Conservation (phyloP, 2,329 filamentous ascomycete species). For the Gaeumannomyces sp. region DNA sequence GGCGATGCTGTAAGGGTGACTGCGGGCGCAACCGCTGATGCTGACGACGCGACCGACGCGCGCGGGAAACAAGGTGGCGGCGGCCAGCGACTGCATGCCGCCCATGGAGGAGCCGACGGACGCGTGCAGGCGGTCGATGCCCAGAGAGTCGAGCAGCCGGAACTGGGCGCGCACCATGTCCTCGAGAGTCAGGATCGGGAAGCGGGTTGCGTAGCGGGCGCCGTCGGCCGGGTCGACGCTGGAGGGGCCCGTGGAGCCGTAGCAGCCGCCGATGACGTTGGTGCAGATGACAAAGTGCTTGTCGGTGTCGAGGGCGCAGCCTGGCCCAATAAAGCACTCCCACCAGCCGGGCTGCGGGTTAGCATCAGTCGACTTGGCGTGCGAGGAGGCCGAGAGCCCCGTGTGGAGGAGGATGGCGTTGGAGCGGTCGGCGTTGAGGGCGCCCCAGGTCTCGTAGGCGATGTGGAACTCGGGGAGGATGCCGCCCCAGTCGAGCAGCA, state of each 20-base stretch:
- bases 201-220: constrained; percentile 84
- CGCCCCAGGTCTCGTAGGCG: constrained; percentile 90
- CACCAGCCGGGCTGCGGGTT: constrained; percentile 95
- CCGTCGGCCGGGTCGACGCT: constrained; percentile 85
- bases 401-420: constrained; percentile 93
- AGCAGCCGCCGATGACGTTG: constrained; percentile 93
- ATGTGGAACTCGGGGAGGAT: constrained; percentile 83
- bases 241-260: constrained; percentile 86
- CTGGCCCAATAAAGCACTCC: constrained; percentile 96
- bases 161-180: constrained; percentile 99
- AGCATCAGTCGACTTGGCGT: constrained; percentile 82
- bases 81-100: constrained; percentile 92
- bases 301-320: constrained; percentile 76
- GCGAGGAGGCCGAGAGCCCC: constrained; percentile 91
- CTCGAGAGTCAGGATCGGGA: constrained; percentile 90
- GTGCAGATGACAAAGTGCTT: constrained; percentile 94
- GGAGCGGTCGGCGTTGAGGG: constrained; percentile 68
- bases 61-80: constrained; percentile 75
- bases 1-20: constrained; percentile 95
- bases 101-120: constrained; percentile 97
- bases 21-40: constrained; percentile 88
- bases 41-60: constrained; percentile 77
- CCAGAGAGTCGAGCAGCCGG: constrained; percentile 72
- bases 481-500: constrained; percentile 91
- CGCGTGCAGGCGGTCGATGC: constrained; percentile 74